These are phyloP conservation scores for Daldinia sp. DNA, from an alignment of 2,329 filamentous ascomycete genomes.

Conservation along the genomic window DNA sequence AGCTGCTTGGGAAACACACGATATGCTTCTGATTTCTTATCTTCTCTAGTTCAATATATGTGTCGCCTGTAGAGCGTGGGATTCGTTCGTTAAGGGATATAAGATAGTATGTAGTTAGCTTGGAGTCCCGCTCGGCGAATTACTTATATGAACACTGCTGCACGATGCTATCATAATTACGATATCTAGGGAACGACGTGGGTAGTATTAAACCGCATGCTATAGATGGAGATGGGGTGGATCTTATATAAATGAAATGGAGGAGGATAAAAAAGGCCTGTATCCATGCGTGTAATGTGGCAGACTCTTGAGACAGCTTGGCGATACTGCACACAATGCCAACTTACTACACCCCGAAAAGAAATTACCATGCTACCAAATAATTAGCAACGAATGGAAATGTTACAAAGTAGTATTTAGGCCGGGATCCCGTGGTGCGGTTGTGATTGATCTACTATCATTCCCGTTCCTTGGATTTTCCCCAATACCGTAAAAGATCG, in stretches of 20 bases:
- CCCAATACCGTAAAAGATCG: conserved; percentile 39
- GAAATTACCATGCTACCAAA: neutral
- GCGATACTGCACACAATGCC: conserved; percentile 15
- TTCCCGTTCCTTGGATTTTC: conserved; percentile 13
- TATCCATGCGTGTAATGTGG: conserved; percentile 13
- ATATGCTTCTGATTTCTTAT: neutral
- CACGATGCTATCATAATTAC: conserved; percentile 31
- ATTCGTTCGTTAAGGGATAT: neutral
- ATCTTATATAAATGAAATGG: conserved; percentile 10
- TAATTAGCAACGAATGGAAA: neutral
- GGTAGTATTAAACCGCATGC: conserved; percentile 3
- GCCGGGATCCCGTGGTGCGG: conserved; percentile 9
- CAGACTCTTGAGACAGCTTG: conserved; percentile 18
- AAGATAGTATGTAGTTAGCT: neutral
- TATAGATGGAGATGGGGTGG: neutral
- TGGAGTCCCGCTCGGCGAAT: conserved; percentile 27
- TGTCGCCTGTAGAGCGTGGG: neutral
- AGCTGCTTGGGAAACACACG: neutral
- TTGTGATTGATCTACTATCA: conserved; percentile 13
- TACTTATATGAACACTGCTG: conserved; percentile 29
- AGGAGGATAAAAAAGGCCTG: neutral
- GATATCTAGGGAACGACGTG: conserved; percentile 18
- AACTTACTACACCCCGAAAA: neutral
- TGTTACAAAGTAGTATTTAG: conserved; percentile 8
- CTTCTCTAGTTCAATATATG: neutral